These are phyloP conservation scores for Aspergillus baeticus DNA, from an alignment of 495 filamentous ascomycete genomes.

Conservation along the genomic window DNA sequence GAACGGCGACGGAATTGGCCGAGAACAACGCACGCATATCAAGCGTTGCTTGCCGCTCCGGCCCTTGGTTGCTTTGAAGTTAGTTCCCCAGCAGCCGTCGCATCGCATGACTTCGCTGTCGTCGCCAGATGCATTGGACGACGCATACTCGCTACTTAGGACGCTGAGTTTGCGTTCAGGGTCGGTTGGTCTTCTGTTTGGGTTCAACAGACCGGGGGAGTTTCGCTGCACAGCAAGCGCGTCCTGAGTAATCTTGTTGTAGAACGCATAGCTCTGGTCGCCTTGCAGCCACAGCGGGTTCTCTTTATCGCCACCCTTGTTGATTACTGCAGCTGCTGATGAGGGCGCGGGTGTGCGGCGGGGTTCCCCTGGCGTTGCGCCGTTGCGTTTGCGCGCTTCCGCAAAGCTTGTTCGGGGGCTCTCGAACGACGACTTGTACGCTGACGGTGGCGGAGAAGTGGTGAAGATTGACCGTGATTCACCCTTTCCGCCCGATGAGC, in stretches of 20 bases:
- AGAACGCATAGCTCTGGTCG: slow-evolving; percentile 53
- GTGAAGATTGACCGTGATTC: slow-evolving; percentile 34
- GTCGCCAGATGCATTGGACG: slow-evolving; percentile 33
- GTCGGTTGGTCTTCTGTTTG: slow-evolving; percentile 19
- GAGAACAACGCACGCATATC: slow-evolving; percentile 52
- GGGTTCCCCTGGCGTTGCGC: not conserved
- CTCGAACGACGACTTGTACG: slow-evolving; percentile 31
- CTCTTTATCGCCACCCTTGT: slow-evolving; percentile 25
- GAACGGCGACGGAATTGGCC: slow-evolving; percentile 13
- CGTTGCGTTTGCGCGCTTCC: slow-evolving; percentile 5
- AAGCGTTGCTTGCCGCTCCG: slow-evolving; percentile 47
- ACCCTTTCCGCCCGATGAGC: slow-evolving; percentile 14
- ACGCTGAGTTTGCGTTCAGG: slow-evolving; percentile 36
- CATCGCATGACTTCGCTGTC: slow-evolving; percentile 49
- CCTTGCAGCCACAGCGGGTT: slow-evolving; percentile 52
- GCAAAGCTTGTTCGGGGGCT: slow-evolving; percentile 24
- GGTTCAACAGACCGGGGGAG: slow-evolving; percentile 26
- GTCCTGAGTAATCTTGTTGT: slow-evolving; percentile 49
- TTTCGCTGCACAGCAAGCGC: slow-evolving; percentile 37
- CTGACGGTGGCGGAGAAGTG: slow-evolving; percentile 37
- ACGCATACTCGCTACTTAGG: slow-evolving; percentile 47
- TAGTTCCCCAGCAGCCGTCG: slow-evolving; percentile 47
- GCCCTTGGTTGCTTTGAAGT: slow-evolving; percentile 51
- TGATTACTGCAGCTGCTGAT: slow-evolving; percentile 17
- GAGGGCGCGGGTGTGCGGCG: not conserved